These are phyloP conservation scores for Oryza meyeriana DNA, from an alignment of 176 grass and related monocot species.

Conservation along the genomic window DNA sequence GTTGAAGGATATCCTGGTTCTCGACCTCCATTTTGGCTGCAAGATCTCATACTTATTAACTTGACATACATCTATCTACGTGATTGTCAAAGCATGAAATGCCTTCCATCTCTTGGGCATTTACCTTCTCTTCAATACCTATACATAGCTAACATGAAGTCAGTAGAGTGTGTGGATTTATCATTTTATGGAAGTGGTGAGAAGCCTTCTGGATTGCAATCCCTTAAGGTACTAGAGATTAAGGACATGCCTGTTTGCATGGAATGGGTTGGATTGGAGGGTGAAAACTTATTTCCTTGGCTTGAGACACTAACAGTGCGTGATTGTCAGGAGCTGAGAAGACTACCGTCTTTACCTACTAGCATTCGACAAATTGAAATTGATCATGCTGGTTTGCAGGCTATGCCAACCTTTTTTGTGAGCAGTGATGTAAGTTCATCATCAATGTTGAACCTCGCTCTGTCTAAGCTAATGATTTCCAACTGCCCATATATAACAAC, in stretches of 20 bases:
- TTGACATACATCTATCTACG: conserved; percentile 32
- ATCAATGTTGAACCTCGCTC: background rate
- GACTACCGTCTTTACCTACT: conserved; percentile 23
- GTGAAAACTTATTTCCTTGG: conserved; percentile 29
- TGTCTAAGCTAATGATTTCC: conserved; percentile 13
- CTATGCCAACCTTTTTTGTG: conserved; percentile 29
- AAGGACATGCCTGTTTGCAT: conserved; percentile 16
- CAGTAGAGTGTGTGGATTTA: conserved; percentile 12
- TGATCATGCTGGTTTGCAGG: conserved; percentile 5
- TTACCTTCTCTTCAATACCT: conserved; percentile 46
- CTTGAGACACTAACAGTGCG: conserved; percentile 30
- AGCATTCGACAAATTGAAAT: conserved; percentile 32
- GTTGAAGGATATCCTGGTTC: conserved; percentile 50
- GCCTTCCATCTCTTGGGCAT: conserved; percentile 45
- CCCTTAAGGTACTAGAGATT: conserved; percentile 41
- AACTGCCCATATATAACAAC: conserved; percentile 4
- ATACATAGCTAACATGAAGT: conserved; percentile 26
- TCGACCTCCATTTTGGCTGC: conserved; percentile 40
- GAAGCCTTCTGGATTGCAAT: conserved; percentile 20
- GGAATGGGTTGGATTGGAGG: conserved; percentile 37
- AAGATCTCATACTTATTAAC: background rate
- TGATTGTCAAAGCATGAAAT: conserved; percentile 19
- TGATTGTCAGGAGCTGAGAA: conserved; percentile 26
- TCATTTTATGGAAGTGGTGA: conserved; percentile 22
- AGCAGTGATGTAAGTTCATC: background rate